A percentile compares a stretch with the other conserved stretches of the same genome.
These are phyloP conservation scores for Exophiala xenobiotica DNA, from an alignment of 2,329 filamentous ascomycete genomes.

Conservation along the genomic window DNA sequence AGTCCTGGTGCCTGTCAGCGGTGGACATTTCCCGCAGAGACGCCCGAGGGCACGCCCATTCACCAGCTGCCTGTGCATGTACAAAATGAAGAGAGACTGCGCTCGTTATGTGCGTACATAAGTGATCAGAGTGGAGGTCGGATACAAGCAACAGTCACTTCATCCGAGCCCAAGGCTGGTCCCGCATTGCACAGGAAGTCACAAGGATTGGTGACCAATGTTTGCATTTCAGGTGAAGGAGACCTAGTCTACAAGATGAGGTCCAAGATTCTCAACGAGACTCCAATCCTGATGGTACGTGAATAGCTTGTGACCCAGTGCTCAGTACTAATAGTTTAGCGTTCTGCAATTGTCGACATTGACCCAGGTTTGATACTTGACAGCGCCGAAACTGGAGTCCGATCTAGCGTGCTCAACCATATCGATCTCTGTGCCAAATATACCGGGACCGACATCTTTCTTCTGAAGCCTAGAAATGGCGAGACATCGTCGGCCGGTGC, in stretches of 20 bases:
- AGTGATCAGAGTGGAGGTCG: conserved; percentile 67
- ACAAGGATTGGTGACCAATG: conserved; percentile 72
- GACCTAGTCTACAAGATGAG: conserved; percentile 88
- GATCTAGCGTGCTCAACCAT: conserved; percentile 74
- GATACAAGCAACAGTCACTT: conserved; percentile 80
- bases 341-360: conserved; percentile 89
- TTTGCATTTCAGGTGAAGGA: conserved; percentile 83
- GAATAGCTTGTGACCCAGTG: neutral
- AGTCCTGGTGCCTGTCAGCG: conserved; percentile 81
- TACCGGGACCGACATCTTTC: conserved; percentile 94
- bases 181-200: conserved; percentile 47
- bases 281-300: conserved; percentile 85
- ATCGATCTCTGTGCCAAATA: conserved; percentile 83
- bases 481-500: conserved; percentile 66
- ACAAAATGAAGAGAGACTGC: conserved; percentile 77
- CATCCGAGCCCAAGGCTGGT: conserved; percentile 71
- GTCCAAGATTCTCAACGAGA: conserved; percentile 86
- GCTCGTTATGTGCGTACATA: conserved; percentile 77
- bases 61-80: conserved; percentile 90
- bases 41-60: conserved; percentile 77
- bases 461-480: conserved; percentile 84
- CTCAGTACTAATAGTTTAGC: conserved; percentile 52
- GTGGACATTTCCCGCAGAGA: conserved; percentile 91
- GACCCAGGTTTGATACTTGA: conserved; percentile 89
- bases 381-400: conserved; percentile 64